Evolutionary conservation across 768 basidiomycete species (phyloP).

Genomic region (Naganishia kalamii): DNA sequence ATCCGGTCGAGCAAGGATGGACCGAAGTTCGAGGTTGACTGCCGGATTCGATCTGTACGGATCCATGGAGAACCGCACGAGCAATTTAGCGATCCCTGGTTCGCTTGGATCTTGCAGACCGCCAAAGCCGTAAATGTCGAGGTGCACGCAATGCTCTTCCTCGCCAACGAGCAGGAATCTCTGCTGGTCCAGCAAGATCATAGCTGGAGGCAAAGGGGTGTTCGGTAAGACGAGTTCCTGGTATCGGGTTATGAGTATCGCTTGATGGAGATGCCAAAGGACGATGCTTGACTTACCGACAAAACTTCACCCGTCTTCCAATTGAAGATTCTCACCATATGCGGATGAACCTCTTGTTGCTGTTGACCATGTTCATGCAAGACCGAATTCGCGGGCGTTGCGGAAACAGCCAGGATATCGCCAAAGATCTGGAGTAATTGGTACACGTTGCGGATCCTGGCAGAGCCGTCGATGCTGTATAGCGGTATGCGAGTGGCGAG

Average conservation of each 20-base stretch:
- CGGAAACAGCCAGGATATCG: conserved; percentile 55
- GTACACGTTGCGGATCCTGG: conserved; percentile 21
- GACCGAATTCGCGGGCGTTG: conserved; percentile 31
- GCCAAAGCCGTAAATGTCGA: conserved; percentile 6
- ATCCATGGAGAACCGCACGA: background rate
- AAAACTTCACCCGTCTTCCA: conserved; percentile 58
- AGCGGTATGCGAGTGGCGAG: conserved; percentile 26
- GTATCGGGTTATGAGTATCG: background rate
- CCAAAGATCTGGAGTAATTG: conserved; percentile 55
- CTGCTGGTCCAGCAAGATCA: background rate
- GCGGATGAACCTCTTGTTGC: conserved; percentile 14
- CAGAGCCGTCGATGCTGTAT: conserved; percentile 23
- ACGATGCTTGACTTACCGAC: conserved; percentile 49
- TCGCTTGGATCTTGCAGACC: too few species aligned
- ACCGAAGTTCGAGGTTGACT: background rate
- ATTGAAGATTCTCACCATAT: conserved; percentile 59
- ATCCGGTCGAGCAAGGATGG: conserved; percentile 10
- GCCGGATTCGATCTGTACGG: background rate
- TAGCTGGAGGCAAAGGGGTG: conserved; percentile 1
- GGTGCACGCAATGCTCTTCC: background rate
- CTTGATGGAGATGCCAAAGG: too few species aligned
- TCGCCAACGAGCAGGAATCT: background rate
- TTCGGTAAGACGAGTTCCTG: background rate
- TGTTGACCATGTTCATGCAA: conserved; percentile 1
- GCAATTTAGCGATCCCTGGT: background rate